These are phyloP conservation scores for Trichoderma sp. DNA, from an alignment of 2,329 filamentous ascomycete genomes.

Conservation along the genomic window DNA sequence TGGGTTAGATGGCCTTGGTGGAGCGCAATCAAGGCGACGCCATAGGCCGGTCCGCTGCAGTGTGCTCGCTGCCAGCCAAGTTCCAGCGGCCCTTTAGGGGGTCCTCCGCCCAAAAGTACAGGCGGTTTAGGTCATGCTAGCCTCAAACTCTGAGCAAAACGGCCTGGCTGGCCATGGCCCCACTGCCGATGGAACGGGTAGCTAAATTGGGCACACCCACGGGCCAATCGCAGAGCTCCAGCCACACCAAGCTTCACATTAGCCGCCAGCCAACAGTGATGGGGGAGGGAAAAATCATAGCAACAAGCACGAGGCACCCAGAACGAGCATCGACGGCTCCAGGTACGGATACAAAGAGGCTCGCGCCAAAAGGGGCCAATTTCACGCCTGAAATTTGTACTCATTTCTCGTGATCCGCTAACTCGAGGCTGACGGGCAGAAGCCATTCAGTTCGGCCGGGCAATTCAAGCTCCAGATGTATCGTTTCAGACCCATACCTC, in stretches of 20 bases:
- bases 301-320: slow-evolving; percentile 12
- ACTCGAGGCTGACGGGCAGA: slow-evolving; percentile 2
- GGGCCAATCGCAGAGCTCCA: slow-evolving; percentile 23
- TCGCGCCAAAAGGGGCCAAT: slow-evolving; percentile 10
- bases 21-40: slow-evolving; percentile 11
- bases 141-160: slow-evolving; percentile 10
- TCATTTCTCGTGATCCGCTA: slow-evolving; percentile 12
- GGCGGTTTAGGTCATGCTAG: not conserved
- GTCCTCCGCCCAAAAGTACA: slow-evolving; percentile 1
- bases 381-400: slow-evolving; percentile 12
- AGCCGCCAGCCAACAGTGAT: slow-evolving; percentile 27
- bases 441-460: not conserved
- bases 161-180: slow-evolving; percentile 9
- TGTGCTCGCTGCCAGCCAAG: not conserved
- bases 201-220: slow-evolving; percentile 19
- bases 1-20: slow-evolving; percentile 26
- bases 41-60: not conserved
- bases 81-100: slow-evolving; percentile 20
- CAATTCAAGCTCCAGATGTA: not conserved
- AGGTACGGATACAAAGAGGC: not conserved
- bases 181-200: slow-evolving; percentile 24
- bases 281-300: not conserved
- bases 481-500: not conserved
- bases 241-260: slow-evolving; percentile 26
- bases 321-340: not conserved